Evolutionary conservation across 257 asterid species (phyloP), one percentile per base, ranked within the genome.

Genomic region (Solanum tacnaense): DNA sequence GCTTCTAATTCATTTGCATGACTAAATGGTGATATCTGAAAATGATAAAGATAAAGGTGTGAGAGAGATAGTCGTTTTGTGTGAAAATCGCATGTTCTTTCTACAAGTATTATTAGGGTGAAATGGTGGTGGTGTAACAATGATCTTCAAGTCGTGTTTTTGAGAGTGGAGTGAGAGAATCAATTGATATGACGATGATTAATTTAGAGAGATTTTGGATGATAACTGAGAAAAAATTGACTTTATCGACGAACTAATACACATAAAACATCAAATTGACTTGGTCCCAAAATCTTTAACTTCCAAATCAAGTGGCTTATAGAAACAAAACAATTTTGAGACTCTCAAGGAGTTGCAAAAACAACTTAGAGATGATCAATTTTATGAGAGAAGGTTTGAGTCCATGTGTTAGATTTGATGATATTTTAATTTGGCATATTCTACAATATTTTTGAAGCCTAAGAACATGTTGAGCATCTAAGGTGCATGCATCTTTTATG

Each of bases 21-120:
- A 52, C 23, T 52, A 52, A 44, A 44, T 44, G 52, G 56, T 46
- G 18, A 46, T 46, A 46, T 46, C 56, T 0, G 2, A 44, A 44
- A 44, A 44, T 44, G 56, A 46, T 13, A 46, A 46, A 46, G 56
- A 46, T 46, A 46, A 46, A 46, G 56, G 56, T 46, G 56, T 13
- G 56, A 46, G 56, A 44, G 52, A 46, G 56, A 46, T 1, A 0
- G 56, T 46, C 18, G 56, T 46, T 12, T 44, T 12, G 52, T 0
- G 18, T 12, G 52, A 44, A 44, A 44, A 44, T 13, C 0, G 18
- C 0, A 0, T 0, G 56, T 44, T 13, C 56, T 46, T 46, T 46
- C 56, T 13, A 4, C 18, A 7, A 46, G 18, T 46, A 46, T 13
- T 44, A 44, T 44, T 44, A 44, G 52, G 52, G 52, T 44, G 16